These are phyloP conservation scores for Heliamphora pulchella DNA, from an alignment of 179 eudicot species.

Conservation along the genomic window DNA sequence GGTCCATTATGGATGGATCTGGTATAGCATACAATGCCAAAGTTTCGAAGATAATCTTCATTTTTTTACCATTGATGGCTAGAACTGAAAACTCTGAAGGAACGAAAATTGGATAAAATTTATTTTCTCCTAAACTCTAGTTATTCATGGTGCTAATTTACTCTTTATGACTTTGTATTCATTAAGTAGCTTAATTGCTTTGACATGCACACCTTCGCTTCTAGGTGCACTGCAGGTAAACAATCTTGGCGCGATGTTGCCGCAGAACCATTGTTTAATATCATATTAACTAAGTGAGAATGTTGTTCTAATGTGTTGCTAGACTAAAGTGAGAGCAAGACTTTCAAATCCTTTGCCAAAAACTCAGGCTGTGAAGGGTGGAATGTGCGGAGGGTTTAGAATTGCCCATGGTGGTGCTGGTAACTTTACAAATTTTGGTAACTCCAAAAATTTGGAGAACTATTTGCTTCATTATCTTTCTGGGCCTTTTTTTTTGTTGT, in stretches of 20 bases:
- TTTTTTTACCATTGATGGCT: neutral
- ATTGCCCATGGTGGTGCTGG: slow-evolving; percentile 50
- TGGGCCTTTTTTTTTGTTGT: neutral
- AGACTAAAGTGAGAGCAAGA: slow-evolving; percentile 70
- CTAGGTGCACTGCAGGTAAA: slow-evolving; percentile 4
- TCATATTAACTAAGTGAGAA: neutral
- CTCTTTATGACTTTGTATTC: neutral
- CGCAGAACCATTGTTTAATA: neutral
- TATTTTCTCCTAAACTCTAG: neutral
- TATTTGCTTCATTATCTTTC: neutral
- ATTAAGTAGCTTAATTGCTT: neutral
- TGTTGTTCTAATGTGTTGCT: slow-evolving; percentile 2
- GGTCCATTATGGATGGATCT: neutral
- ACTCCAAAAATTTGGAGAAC: neutral
- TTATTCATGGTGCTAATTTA: slow-evolving; percentile 1
- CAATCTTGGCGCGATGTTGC: neutral
- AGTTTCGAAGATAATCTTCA: neutral
- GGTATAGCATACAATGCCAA: too few species aligned
- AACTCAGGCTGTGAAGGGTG: slow-evolving; percentile 89
- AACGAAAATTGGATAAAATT: neutral
- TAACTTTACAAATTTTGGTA: slow-evolving; percentile 24
- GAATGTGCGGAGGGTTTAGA: slow-evolving; percentile 74
- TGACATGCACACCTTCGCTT: neutral
- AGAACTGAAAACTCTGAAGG: neutral
- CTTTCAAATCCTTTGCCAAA: slow-evolving; percentile 85